Percentiles rank a stretch among this genome's conserved stretches.
phyloP scores from a whole-genome alignment of 139 green algal genomes.

The Chlamydomonas sphaeroides region DNA sequence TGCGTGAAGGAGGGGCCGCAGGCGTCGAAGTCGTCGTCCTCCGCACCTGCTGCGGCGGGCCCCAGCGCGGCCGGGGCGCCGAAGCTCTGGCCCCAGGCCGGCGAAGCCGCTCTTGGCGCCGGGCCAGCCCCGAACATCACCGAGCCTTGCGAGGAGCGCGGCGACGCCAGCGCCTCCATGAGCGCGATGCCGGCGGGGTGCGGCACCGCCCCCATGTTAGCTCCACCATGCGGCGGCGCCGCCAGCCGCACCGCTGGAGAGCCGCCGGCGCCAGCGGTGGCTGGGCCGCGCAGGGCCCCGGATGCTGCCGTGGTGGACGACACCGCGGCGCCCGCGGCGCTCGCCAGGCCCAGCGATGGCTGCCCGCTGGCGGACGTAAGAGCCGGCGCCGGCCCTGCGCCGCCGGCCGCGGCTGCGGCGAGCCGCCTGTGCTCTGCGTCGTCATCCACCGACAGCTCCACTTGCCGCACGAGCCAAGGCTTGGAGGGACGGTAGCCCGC shows the following conservation, averaged over 20 bases:
- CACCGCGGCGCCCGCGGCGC: no score
- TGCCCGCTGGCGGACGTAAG: no score
- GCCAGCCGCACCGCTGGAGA: no score
- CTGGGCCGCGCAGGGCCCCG: no score
- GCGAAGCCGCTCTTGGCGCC: not conserved
- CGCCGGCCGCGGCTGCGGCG: no score
- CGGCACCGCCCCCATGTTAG: not conserved
- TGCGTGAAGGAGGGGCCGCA: constrained; percentile 6
- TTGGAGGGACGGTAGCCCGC: not conserved
- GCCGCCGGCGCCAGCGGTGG: no score
- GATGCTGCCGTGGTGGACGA: not conserved
- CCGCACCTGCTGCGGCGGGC: no score
- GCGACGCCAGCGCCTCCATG: constrained; percentile 13
- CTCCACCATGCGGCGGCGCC: not conserved
- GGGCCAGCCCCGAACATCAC: no score
- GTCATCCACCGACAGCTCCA: not conserved
- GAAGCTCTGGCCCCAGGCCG: not conserved
- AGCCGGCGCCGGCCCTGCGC: no score
- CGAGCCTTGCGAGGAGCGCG: constrained; percentile 5
- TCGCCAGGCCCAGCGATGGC: not conserved
- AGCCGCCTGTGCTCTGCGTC: not conserved
- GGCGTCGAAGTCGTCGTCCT: no score
- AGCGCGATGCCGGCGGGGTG: constrained; percentile 12
- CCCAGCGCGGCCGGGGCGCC: no score
- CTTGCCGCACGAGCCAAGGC: constrained; percentile 27